These are phyloP conservation scores for Acrocalymma vagum DNA, from an alignment of 2,329 filamentous ascomycete genomes.

Conservation along the genomic window DNA sequence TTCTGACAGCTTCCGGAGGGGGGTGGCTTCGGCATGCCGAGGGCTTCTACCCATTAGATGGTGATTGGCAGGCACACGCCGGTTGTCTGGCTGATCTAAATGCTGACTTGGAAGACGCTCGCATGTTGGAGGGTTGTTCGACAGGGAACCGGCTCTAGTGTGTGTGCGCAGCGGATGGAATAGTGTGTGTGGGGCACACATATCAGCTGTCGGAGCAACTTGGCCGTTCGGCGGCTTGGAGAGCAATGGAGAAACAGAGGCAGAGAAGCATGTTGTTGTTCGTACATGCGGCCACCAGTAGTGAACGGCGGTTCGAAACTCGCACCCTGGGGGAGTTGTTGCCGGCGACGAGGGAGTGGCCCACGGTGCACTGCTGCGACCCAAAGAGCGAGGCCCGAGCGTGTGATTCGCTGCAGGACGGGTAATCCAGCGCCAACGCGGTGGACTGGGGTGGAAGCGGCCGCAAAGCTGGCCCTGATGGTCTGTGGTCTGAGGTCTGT, in stretches of 20 bases:
- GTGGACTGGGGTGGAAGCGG: conserved; percentile 26
- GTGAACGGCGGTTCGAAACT: too few relatives aligned
- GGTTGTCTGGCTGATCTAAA: conserved; percentile 8
- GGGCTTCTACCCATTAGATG: neutral
- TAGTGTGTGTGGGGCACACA: conserved; percentile 5
- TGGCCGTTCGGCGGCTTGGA: conserved; percentile 13
- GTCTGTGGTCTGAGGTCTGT: too few relatives aligned
- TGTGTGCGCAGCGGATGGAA: conserved; percentile 20
- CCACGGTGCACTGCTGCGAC: too few relatives aligned
- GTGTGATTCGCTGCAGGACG: conserved; percentile 30
- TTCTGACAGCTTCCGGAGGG: conserved; percentile 9
- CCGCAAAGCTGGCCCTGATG: conserved; percentile 27
- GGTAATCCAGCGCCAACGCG: conserved; percentile 26
- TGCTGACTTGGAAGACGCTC: conserved; percentile 18
- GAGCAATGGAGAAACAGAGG: conserved; percentile 8
- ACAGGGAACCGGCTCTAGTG: neutral
- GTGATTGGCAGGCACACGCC: conserved; percentile 14
- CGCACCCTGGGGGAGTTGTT: too few relatives aligned
- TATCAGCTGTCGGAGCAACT: too few relatives aligned
- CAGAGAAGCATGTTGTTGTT: too few relatives aligned
- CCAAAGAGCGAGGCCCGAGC: conserved; percentile 4
- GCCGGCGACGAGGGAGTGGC: too few relatives aligned
- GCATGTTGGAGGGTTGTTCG: conserved; percentile 1
- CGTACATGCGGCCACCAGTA: too few relatives aligned
- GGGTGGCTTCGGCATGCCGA: conserved; percentile 10